phyloP scores from a whole-genome alignment of 495 filamentous ascomycete genomes.

The Penicillium coffeae region DNA sequence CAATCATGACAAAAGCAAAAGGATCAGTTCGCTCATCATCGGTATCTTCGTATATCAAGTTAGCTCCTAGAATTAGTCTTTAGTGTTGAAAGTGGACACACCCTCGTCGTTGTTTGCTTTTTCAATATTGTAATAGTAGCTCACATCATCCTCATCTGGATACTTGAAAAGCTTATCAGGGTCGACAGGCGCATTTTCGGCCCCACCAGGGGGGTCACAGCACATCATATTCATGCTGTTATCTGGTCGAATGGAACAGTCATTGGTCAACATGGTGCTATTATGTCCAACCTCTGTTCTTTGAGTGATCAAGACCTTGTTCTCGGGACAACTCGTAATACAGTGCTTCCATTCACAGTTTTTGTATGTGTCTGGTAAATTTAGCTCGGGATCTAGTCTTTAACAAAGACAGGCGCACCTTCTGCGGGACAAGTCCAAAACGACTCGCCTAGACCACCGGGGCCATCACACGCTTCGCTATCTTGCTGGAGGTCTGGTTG shows the following conservation, averaged over 20 bases:
- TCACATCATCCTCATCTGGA: constrained; percentile 4
- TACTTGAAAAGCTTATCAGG: constrained; percentile 3
- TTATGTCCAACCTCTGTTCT: too few relatives aligned
- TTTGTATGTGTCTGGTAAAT: neutral
- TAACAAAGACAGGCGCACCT: neutral
- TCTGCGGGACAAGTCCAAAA: neutral
- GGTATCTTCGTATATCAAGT: too few relatives aligned
- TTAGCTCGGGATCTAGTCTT: too few relatives aligned
- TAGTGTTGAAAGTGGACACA: too few relatives aligned
- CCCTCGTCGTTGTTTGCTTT: too few relatives aligned
- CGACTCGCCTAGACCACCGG: too few relatives aligned
- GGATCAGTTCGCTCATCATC: constrained; percentile 1
- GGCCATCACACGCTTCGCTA: too few relatives aligned
- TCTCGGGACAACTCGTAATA: neutral
- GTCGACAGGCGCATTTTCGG: neutral
- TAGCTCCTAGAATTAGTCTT: too few relatives aligned
- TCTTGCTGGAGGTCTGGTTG: too few relatives aligned
- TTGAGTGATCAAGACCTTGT: neutral
- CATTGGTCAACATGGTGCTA: too few relatives aligned
- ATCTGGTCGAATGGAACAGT: too few relatives aligned
- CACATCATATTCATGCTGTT: neutral
- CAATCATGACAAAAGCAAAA: constrained; percentile 6
- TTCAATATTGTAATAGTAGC: constrained; percentile 1
- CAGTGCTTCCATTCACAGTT: neutral
- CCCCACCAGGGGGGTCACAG: neutral